Base-by-base conservation (phyloP, 306 rosid genomes). In the Lathyrus sativus region DNA sequence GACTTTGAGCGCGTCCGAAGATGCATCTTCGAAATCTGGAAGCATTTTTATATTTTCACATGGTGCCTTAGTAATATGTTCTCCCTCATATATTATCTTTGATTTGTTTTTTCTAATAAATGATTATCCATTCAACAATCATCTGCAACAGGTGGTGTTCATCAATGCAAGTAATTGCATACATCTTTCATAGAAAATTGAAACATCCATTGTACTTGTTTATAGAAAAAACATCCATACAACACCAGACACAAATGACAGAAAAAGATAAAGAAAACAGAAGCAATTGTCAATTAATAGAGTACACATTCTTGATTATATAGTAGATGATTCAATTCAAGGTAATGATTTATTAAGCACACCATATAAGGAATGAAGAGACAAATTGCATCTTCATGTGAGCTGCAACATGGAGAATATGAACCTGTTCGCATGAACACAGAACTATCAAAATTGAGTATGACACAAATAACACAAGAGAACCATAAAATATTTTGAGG, bases 391-490 rank as follows among this genome's bases (percentile, higher is more conserved):
- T 28, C 48, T 12, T 15, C 59, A 26, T 31, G 15, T 31, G 15
- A 44, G 38, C 49, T 17, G 59, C 37, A 59, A 45, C 51, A 8
- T 31, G 8, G 59, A 58, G 43, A 31, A 43, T 31, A 2, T 58
- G 67, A 45, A 44, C 13, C 67, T 70, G 75, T 57, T 26, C 35
- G 17, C 14, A 28, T 28, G 37, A 1, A 57, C 13, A 58, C 38
- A 71, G 0, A 45, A 22, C 49, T 19, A 19, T 55, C 42, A 24
- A 9, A 9, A 33, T 60, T 3, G 62, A 28, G 18, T 5, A n/a
- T 33, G 18, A 31, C 17, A 46, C 53, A 46, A n/a, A 2, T 45
- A 5, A 6, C n/a, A 11, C 2, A 5, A 11, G 10, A 11, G 61
- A 24, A 57, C 0, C 46, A 35, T 60, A 33, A 5, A 11, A 35